Evolutionary conservation across 495 filamentous ascomycete species (phyloP), one percentile per base, ranked within the genome.

Genomic region (Aspergillus haitiensis): DNA sequence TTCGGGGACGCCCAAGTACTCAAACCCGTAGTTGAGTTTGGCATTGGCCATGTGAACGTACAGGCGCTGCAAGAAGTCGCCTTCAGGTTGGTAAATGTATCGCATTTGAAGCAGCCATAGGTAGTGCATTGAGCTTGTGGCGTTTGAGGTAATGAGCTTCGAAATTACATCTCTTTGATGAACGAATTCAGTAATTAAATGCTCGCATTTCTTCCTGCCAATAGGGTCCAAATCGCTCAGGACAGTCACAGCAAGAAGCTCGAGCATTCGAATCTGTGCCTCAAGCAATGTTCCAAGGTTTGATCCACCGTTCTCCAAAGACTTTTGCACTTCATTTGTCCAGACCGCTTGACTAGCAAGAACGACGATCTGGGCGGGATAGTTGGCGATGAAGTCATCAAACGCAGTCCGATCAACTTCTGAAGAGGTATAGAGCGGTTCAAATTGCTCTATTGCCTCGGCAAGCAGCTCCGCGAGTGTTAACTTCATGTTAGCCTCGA

Each of bases 41-140:
- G 94, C 92, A 66, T 99, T 98, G 11, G 95, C 95, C 92, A 98
- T 97, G 72, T 88, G 90, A 70, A 99, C 88, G 64, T 91, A 86
- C 45, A 99, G 78, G 16, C 95, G 88, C 61, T 92, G 84, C 33
- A 94, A 74, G 71, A 85, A 89, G 58, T 95, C 91, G 6, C 85
- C 91, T 56, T 94, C 90, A 1, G 86, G 76, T 5, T 80, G 79
- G 72, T 97, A 98, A 49, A 95, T 86, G 69, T 96, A 99, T 57
- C 95, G 90, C 93, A 99, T 97, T 71, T 94, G 92, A n/a, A 97
- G 79, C 7, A 96, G 82, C 94, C 94, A 99, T 59, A 93, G 70
- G 67, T 96, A 90, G 69, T 99, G 92, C 34, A 82, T 88, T 13
- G 91, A 79, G n/a, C 85, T 85, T 37, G 82, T 81, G 15, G 94